phyloP scores from a whole-genome alignment of 2,329 filamentous ascomycete genomes.

The Taxawa tesnikishii region DNA sequence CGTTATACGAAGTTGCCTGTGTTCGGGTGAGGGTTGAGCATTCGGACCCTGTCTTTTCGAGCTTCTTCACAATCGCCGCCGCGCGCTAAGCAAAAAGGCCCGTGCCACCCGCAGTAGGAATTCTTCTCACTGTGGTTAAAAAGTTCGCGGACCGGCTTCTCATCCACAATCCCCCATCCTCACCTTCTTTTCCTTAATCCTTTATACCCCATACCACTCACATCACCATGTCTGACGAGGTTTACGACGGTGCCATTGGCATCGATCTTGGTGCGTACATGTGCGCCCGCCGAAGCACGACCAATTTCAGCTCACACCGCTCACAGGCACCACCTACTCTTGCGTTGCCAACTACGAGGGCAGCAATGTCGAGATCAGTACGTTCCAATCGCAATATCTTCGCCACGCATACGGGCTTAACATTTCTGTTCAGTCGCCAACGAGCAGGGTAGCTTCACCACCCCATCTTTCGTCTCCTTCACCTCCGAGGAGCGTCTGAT shows the following conservation, averaged over 20 bases:
- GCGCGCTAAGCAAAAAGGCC: no score
- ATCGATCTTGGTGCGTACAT: slow-evolving; percentile 86
- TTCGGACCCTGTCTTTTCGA: no score
- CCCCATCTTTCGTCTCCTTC: slow-evolving; percentile 98
- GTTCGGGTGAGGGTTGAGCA: no score
- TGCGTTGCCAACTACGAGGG: slow-evolving; percentile 99
- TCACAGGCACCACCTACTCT: slow-evolving; percentile 92
- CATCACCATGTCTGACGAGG: slow-evolving; percentile 82
- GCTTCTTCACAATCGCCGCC: no score
- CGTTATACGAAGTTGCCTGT: no score
- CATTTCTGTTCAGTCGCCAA: slow-evolving; percentile 61
- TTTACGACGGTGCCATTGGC: slow-evolving; percentile 99
- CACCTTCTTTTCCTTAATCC: slow-evolving; percentile 5
- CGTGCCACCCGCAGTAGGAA: no score
- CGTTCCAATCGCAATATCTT: no score
- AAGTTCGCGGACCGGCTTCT: slow-evolving; percentile 1
- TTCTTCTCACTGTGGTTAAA: no score
- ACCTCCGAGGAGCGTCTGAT: slow-evolving; percentile 98
- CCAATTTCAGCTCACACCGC: slow-evolving; percentile 15
- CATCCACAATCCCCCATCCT: slow-evolving; percentile 5
- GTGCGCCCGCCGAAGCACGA: slow-evolving; percentile 4
- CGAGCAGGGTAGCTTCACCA: slow-evolving; percentile 98
- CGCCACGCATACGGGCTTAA: no score
- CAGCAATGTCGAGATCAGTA: slow-evolving; percentile 98
- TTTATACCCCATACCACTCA: slow-evolving; percentile 11